Conservation (phyloP, 2,329 filamentous ascomycete genomes). For the Thielaviopsis populi region DNA sequence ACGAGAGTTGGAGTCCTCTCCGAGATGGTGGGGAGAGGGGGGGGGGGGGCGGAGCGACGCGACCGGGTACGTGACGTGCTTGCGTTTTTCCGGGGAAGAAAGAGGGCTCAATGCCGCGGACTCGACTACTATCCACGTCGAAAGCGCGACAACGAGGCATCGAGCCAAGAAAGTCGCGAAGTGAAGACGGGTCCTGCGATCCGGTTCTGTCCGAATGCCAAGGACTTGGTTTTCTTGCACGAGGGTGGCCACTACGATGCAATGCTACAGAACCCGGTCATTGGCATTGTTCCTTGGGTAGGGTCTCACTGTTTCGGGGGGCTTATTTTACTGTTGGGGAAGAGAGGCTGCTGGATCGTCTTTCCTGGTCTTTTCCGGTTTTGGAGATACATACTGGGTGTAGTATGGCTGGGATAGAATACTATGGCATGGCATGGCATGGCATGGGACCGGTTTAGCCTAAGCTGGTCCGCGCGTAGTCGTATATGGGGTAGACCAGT, state of each 20-base stretch:
- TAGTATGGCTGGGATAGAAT: neutral
- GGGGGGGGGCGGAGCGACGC: too few relatives aligned
- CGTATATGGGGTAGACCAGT: neutral
- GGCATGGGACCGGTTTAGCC: neutral
- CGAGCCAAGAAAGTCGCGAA: neutral
- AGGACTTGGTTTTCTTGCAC: neutral
- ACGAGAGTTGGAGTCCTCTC: neutral
- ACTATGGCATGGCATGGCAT: neutral
- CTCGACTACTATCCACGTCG: too few relatives aligned
- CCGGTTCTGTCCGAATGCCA: constrained; percentile 3
- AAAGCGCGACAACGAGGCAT: neutral
- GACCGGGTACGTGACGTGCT: neutral
- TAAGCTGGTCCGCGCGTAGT: neutral
- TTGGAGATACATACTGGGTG: neutral
- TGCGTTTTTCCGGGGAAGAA: too few relatives aligned
- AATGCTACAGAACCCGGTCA: neutral
- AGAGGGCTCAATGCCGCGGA: too few relatives aligned
- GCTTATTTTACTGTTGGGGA: neutral
- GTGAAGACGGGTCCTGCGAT: neutral
- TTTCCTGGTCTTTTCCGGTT: neutral
- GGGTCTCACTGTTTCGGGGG: neutral
- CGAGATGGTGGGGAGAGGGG: too few relatives aligned
- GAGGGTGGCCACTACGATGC: neutral
- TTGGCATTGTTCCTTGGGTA: neutral
- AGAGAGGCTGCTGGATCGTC: neutral